These are phyloP conservation scores for Candida sp. DNA, from an alignment of 1,139 yeast genomes.

Conservation along the genomic window DNA sequence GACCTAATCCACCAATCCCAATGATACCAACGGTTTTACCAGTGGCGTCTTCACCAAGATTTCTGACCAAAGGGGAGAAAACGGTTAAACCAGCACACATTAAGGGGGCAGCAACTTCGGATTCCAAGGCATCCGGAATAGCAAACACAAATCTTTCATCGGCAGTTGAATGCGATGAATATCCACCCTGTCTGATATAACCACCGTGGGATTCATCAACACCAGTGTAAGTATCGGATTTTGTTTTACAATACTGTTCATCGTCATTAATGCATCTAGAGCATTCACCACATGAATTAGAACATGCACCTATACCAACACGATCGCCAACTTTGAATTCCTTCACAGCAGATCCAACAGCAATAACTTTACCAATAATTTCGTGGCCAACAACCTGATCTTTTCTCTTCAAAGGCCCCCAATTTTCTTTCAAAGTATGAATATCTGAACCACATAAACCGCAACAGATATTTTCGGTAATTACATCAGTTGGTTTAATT, in stretches of 20 bases:
- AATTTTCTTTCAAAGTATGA: constrained; percentile 38
- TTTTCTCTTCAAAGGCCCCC: constrained; percentile 24
- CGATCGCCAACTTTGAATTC: constrained; percentile 38
- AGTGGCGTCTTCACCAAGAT: constrained; percentile 19
- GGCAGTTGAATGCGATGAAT: constrained; percentile 50
- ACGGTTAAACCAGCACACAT: constrained; percentile 65
- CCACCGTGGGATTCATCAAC: constrained; percentile 32
- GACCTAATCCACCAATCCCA: constrained; percentile 43
- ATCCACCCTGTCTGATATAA: constrained; percentile 50
- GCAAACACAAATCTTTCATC: constrained; percentile 51
- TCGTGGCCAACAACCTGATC: constrained; percentile 42
- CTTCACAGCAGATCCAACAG: constrained; percentile 35
- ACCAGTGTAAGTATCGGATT: constrained; percentile 40
- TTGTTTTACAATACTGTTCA: constrained; percentile 45
- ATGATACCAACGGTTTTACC: constrained; percentile 37
- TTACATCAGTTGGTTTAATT: constrained; percentile 29
- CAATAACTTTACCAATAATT: constrained; percentile 42
- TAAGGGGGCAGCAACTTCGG: constrained; percentile 55
- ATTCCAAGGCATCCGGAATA: constrained; percentile 47
- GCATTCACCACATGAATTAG: constrained; percentile 41
- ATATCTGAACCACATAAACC: constrained; percentile 43
- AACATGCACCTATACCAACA: constrained; percentile 52
- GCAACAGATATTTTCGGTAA: constrained; percentile 30
- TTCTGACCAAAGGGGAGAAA: constrained; percentile 49
- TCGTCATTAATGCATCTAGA: constrained; percentile 36